Base-by-base conservation (phyloP, 1,284 basidiomycete species). In the Erythrobasidium hasegawianum region DNA sequence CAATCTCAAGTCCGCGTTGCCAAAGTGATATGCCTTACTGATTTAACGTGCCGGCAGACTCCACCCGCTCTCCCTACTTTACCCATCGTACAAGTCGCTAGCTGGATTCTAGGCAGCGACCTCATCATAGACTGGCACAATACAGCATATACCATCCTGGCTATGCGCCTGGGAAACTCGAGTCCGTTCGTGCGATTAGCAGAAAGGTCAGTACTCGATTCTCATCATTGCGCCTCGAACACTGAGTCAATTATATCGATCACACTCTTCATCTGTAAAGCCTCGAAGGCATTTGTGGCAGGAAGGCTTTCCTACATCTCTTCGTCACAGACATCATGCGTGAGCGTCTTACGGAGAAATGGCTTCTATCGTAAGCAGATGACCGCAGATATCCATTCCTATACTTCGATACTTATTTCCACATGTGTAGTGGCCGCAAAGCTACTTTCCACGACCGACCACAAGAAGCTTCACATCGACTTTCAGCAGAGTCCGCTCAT, bases 71-170 rank as follows among this genome's bases (percentile, higher is more conserved):
- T 99, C 22, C 96, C 96, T 0, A 95, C 95, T 0, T 84, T 99
- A 13, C 84, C 86, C 1, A 80, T 98, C 9, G 90, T 91, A 1
- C 88, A 89, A 80, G 76, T 92, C 43, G 85, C 88, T 0, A 83
- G 83, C 22, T 77, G 79, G 56, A 33, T 68, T 7, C 82, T 85
- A n/a, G 85, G 87, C 1, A 87, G 86, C 69, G 89, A 89, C 72
- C 81, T 98, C 68, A 88, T 98, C 64, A 95, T 98, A 69, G 96
- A 99, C 79, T 99, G 96, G 96, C 96, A 99, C 77, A 99, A 99
- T 76, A 84, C 95, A 9, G 94, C 93, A 7, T 95, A 92, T 76
- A 96, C 87, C 65, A 93, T 98, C 57, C 83, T 99, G 39, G 89
- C 88, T 0, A 79, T 98, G 68, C 87, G 86, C 70, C 78, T 95